Percentiles rank a stretch among this genome's conserved stretches.
Evolutionary conservation across 495 filamentous ascomycete genomes (phyloP).

Genomic region (Chaetomium cochliodes): DNA sequence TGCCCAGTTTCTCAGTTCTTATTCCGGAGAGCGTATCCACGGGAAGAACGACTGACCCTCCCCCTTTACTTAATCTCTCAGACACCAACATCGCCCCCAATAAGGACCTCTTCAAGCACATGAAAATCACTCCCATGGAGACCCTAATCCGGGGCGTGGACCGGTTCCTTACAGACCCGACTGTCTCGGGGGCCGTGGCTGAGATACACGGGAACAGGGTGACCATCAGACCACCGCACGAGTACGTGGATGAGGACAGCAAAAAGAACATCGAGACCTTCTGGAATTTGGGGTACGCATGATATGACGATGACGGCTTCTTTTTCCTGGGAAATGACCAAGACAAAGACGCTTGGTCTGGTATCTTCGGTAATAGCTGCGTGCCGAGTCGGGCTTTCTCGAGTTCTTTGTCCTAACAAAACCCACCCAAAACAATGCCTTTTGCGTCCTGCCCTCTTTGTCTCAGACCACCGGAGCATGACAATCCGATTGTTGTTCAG

Average conservation of each 20-base stretch:
- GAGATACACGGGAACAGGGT: slow-evolving; percentile 57
- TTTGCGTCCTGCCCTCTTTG: background rate
- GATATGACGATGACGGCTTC: slow-evolving; percentile 29
- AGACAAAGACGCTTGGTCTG: background rate
- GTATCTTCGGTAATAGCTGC: too few relatives aligned
- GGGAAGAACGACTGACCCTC: background rate
- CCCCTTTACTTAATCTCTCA: slow-evolving; percentile 18
- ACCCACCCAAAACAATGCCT: background rate
- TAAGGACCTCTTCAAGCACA: slow-evolving; percentile 47
- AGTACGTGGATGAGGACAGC: slow-evolving; percentile 54
- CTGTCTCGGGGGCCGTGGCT: slow-evolving; percentile 47
- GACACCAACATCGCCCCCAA: slow-evolving; percentile 51
- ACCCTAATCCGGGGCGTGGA: slow-evolving; percentile 49
- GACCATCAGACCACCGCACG: slow-evolving; percentile 48
- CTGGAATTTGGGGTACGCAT: slow-evolving; percentile 47
- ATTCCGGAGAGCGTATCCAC: too few relatives aligned
- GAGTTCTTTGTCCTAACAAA: background rate
- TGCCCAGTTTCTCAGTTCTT: background rate
- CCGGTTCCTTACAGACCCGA: slow-evolving; percentile 43
- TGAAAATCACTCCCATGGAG: slow-evolving; percentile 55
- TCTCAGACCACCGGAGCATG: background rate
- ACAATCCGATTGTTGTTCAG: background rate
- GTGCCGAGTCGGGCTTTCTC: too few relatives aligned
- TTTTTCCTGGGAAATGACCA: too few relatives aligned
- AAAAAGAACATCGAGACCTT: slow-evolving; percentile 51